Evolutionary conservation across 2,329 filamentous ascomycete genomes (phyloP).

Genomic region (Aspergillus viridinutans): DNA sequence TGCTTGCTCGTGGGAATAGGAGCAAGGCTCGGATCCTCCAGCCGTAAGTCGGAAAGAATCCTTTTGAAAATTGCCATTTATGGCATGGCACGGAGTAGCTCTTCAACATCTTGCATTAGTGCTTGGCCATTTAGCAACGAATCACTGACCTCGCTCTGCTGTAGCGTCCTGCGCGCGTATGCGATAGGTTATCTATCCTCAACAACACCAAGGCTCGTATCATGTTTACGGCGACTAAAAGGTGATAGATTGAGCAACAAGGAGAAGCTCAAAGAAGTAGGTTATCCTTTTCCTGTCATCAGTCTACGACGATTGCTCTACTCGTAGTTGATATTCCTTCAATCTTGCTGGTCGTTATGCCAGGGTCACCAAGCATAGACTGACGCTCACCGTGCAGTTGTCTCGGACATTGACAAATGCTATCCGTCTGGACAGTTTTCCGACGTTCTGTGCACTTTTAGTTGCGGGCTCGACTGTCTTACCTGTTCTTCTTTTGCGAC

Average conservation of each 20-base stretch:
- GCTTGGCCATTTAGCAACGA: constrained; percentile 5
- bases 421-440: constrained; percentile 46
- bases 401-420: constrained; percentile 35
- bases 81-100: background rate
- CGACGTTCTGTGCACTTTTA: constrained; percentile 50
- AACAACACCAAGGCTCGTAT: constrained; percentile 44
- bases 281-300: constrained; percentile 7
- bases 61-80: background rate
- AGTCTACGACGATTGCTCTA: background rate
- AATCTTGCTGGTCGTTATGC: background rate
- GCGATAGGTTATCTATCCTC: constrained; percentile 47
- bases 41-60: constrained; percentile 28
- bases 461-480: constrained; percentile 51
- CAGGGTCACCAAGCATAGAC: constrained; percentile 3
- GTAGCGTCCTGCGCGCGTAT: constrained; percentile 44
- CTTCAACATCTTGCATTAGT: background rate
- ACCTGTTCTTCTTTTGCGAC: constrained; percentile 26
- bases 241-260: constrained; percentile 27
- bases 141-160: constrained; percentile 2
- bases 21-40: constrained; percentile 24
- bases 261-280: constrained; percentile 36
- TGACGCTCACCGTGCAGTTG: constrained; percentile 32
- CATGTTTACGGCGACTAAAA: constrained; percentile 33
- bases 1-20: constrained; percentile 19
- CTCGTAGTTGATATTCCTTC: background rate